Conservation (phyloP, 2,329 filamentous ascomycete genomes). For the Polychaeton citri region DNA sequence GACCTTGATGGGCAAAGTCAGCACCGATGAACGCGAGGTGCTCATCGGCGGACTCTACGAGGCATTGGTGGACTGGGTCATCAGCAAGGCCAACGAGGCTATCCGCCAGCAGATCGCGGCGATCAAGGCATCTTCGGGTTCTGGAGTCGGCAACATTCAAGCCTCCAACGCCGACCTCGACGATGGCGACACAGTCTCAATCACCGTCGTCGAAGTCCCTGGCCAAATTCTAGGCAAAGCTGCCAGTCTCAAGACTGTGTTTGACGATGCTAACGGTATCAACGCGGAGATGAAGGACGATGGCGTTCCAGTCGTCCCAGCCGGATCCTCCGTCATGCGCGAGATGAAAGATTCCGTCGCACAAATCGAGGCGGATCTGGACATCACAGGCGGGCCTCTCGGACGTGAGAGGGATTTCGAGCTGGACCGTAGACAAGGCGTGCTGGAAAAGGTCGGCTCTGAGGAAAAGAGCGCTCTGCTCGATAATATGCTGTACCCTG, state of each 20-base stretch:
- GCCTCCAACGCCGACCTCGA: constrained; percentile 55
- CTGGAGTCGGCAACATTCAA: constrained; percentile 42
- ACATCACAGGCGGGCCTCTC: constrained; percentile 53
- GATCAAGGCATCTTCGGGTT: constrained; percentile 55
- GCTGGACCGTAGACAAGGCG: constrained; percentile 65
- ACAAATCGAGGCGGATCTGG: constrained; percentile 65
- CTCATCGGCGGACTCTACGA: constrained; percentile 84
- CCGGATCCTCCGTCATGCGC: constrained; percentile 68
- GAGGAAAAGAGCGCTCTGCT: constrained; percentile 76
- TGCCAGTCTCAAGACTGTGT: constrained; percentile 75
- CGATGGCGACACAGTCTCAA: constrained; percentile 68
- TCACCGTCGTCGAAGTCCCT: constrained; percentile 80
- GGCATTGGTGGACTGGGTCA: constrained; percentile 86
- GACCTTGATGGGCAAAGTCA: constrained; percentile 62
- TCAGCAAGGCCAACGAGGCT: constrained; percentile 73
- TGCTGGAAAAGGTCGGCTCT: constrained; percentile 76
- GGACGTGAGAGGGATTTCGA: constrained; percentile 64
- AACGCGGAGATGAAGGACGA: constrained; percentile 97
- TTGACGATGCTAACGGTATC: constrained; percentile 85
- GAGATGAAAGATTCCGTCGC: constrained; percentile 77
- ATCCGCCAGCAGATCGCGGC: constrained; percentile 66
- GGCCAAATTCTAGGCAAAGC: constrained; percentile 72
- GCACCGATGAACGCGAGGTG: constrained; percentile 69
- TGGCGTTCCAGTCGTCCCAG: constrained; percentile 61
- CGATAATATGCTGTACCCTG: constrained; percentile 66